Evolutionary conservation across 805 yeast species (phyloP).

Genomic region (Saccharomycopsis microspora): DNA sequence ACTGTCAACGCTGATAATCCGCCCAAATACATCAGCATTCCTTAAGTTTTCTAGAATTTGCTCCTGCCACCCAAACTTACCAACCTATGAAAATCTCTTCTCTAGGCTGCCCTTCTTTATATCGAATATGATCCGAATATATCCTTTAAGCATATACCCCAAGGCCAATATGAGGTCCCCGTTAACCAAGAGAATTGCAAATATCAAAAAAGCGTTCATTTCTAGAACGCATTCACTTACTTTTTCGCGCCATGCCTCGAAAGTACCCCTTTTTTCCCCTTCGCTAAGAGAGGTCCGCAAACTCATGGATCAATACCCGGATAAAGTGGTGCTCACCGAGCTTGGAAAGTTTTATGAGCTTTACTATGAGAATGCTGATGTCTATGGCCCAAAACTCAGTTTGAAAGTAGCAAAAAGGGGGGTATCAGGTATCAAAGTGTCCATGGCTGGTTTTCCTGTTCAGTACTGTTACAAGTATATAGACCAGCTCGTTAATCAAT

Average conservation of each 20-base stretch:
- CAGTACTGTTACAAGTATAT: slow-evolving; percentile 62
- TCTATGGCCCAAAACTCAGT: slow-evolving; percentile 59
- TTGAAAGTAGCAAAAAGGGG: slow-evolving; percentile 53
- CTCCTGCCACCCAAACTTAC: no score
- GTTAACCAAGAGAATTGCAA: no score
- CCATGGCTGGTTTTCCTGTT: slow-evolving; percentile 91
- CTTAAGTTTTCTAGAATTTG: no score
- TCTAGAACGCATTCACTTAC: no score
- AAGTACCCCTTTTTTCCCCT: slow-evolving; percentile 5
- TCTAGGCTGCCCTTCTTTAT: no score
- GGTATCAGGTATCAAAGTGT: slow-evolving; percentile 33
- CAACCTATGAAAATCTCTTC: no score
- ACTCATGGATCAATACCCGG: slow-evolving; percentile 34
- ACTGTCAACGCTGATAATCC: background rate
- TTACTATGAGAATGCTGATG: slow-evolving; percentile 80
- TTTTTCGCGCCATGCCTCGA: background rate
- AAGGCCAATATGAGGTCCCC: no score
- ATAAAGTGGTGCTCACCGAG: slow-evolving; percentile 57
- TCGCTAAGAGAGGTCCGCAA: slow-evolving; percentile 21
- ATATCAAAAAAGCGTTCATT: no score
- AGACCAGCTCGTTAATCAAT: slow-evolving; percentile 58
- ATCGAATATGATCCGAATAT: no score
- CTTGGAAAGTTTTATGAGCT: slow-evolving; percentile 84
- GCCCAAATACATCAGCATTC: no score
- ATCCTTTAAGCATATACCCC: no score